A percentile compares a stretch with the other conserved stretches of the same genome.
These are phyloP conservation scores for Arthroderma sp. DNA, from an alignment of 2,329 filamentous ascomycete species.

Conservation along the genomic window DNA sequence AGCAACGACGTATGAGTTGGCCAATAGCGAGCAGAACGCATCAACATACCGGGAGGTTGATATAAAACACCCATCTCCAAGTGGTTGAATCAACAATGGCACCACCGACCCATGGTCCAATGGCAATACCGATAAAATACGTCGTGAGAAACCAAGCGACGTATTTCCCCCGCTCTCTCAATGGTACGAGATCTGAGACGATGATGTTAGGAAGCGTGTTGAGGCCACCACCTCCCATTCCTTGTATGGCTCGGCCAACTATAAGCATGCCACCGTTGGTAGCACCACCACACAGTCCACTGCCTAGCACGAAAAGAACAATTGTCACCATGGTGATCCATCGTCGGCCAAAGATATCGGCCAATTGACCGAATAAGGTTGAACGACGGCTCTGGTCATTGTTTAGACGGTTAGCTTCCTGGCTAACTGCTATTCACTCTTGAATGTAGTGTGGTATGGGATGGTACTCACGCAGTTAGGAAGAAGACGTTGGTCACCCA, in stretches of 20 bases:
- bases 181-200: slow-evolving; percentile 36
- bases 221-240: slow-evolving; percentile 39
- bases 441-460: background rate
- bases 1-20: background rate
- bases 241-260: slow-evolving; percentile 45
- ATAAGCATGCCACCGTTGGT: slow-evolving; percentile 39
- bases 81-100: slow-evolving; percentile 16
- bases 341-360: slow-evolving; percentile 28
- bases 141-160: slow-evolving; percentile 18
- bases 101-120: slow-evolving; percentile 27
- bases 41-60: slow-evolving; percentile 16
- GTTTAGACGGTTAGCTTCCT: background rate
- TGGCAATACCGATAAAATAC: slow-evolving; percentile 31
- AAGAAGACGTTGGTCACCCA: slow-evolving; percentile 6
- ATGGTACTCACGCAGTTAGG: background rate
- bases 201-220: slow-evolving; percentile 34
- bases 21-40: slow-evolving; percentile 11
- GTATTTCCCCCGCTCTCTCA: slow-evolving; percentile 25
- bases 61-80: slow-evolving; percentile 23
- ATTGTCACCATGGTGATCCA: slow-evolving; percentile 33
- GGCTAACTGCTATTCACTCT: background rate
- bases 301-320: slow-evolving; percentile 41
- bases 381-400: slow-evolving; percentile 7
- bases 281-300: slow-evolving; percentile 42
- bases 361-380: slow-evolving; percentile 18